Base-by-base conservation (phyloP, 345 rosid species). In the Microthlaspi erraticum region DNA sequence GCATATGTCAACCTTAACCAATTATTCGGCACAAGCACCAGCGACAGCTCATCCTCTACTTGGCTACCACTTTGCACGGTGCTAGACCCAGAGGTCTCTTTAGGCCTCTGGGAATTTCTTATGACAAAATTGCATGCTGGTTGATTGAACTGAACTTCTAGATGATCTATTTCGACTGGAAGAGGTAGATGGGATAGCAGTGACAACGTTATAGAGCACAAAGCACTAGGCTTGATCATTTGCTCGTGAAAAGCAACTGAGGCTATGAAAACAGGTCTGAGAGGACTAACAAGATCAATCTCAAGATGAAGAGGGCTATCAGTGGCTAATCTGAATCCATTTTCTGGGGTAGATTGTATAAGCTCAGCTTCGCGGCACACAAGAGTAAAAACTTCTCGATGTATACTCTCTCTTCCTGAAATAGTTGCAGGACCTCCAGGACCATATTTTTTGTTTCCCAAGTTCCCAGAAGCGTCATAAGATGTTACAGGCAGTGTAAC, bases 191-290 rank as follows among this genome's bases (percentile, higher is more conserved):
- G 97, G 14, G 99, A 89, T 29, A 88, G 77, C 71, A 94, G 87
- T 42, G 97, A 94, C 66, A 91, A 60, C 11, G 96, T 88, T 32
- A 89, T 73, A 50, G 75, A 82, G 68, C 92, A 80, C 67, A 87
- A 82, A 63, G 70, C 81, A 55, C 85, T 81, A 12, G 92, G 93
- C 81, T 87, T 94, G 66, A 87, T 88, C 71, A 81, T 84, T 75
- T 88, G 99, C 72, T 94, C 99, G 58, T 94, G 98, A 78, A 94
- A 94, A 79, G 96, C 86, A 71, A 88, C 96, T 34, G 96, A 89
- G 69, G 93, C 90, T 59, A 89, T 95, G 67, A 91, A 84, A 60
- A 87, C 98, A 14, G 82, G 77, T 78, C 99, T 89, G 68, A 94
- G 90, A 75, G 99, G 96, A 76, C 97, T 89, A 73, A 89, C 92